phyloP scores from a whole-genome alignment of 371 early-diverging fungal genomes.

The Mucor racemosus region DNA sequence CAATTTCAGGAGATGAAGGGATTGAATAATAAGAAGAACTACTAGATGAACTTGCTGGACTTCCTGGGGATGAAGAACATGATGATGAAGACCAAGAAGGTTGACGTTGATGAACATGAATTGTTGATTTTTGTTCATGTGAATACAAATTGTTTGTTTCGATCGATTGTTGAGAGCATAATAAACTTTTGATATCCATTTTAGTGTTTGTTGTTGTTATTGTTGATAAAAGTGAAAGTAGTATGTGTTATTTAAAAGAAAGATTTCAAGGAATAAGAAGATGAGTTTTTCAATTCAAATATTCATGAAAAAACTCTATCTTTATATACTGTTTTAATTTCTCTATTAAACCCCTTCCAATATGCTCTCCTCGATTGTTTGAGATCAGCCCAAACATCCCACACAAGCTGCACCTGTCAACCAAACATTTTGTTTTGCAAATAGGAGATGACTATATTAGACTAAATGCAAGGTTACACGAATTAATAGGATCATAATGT shows the following conservation, averaged over 20 bases:
- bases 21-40: constrained; percentile 13
- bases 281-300: constrained; percentile 1
- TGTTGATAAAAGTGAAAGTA: background rate
- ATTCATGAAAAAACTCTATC: background rate
- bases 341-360: constrained; percentile 1
- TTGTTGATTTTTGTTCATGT: background rate
- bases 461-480: constrained; percentile 10
- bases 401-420: constrained; percentile 18
- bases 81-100: constrained; percentile 18
- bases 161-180: constrained; percentile 11
- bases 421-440: background rate
- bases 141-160: constrained; percentile 1
- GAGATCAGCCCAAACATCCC: constrained; percentile 14
- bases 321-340: constrained; percentile 9
- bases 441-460: constrained; percentile 8
- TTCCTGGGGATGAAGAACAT: constrained; percentile 16
- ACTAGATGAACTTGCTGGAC: constrained; percentile 14
- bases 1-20: constrained; percentile 24
- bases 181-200: constrained; percentile 30
- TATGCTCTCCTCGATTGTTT: constrained; percentile 15
- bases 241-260: background rate
- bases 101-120: constrained; percentile 8
- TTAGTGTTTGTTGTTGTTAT: background rate
- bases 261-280: background rate
- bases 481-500: constrained; percentile 6